Percentiles rank a stretch among this genome's conserved stretches.
These are phyloP conservation scores for Geranium incanum DNA, from an alignment of 441 rosid species.

Conservation along the genomic window DNA sequence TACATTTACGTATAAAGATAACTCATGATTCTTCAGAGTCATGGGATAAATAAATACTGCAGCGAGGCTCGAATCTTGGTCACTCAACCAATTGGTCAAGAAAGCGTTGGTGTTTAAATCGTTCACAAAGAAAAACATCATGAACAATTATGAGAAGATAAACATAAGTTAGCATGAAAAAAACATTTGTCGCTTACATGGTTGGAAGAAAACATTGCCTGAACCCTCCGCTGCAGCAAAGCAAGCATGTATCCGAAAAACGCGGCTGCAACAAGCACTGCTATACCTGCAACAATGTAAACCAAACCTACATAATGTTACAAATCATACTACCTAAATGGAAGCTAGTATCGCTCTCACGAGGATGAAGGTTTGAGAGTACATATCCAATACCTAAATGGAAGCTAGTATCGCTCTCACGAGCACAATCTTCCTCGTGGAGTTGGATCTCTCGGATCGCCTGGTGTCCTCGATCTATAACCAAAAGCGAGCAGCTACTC, in stretches of 20 bases:
- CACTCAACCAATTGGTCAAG: too few species aligned
- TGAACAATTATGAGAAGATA: background rate
- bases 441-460: slow-evolving; percentile 82
- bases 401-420: slow-evolving; percentile 43
- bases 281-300: slow-evolving; percentile 42
- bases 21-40: too few species aligned
- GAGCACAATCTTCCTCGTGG: slow-evolving; percentile 62
- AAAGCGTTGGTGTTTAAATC: too few species aligned
- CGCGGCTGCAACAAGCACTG: slow-evolving; percentile 63
- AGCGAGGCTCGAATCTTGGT: too few species aligned
- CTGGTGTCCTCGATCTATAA: slow-evolving; percentile 78
- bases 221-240: slow-evolving; percentile 59
- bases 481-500: slow-evolving; percentile 73
- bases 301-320: background rate
- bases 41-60: too few species aligned
- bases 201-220: slow-evolving; percentile 46
- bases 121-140: background rate
- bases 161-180: too few species aligned
- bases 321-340: slow-evolving; percentile 7
- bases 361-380: background rate
- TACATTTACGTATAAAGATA: too few species aligned
- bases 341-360: background rate
- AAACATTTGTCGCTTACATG: slow-evolving; percentile 36
- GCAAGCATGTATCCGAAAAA: slow-evolving; percentile 91
- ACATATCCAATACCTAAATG: slow-evolving; percentile 46